Evolutionary conservation across 2,329 filamentous ascomycete species (phyloP).

Genomic region (Aspergillus pseudoviridinutans): DNA sequence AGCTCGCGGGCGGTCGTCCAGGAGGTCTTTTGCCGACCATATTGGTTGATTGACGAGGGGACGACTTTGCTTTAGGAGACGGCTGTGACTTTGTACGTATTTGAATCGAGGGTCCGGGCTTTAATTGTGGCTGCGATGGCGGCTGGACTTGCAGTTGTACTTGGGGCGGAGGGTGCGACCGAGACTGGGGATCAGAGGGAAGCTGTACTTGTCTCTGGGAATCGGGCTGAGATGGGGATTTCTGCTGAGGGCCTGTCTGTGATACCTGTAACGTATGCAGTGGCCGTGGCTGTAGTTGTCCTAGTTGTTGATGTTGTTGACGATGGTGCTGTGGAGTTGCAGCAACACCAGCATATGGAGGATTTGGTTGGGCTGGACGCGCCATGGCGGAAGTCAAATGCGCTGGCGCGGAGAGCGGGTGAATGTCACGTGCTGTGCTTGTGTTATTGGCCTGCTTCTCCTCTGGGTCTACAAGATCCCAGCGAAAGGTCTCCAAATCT

Average conservation of each 20-base stretch:
- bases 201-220: not conserved
- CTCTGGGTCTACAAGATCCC: constrained; percentile 54
- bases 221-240: not conserved
- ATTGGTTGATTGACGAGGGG: not conserved
- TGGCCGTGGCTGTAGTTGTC: not conserved
- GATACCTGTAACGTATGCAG: not conserved
- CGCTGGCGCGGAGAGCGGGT: not conserved
- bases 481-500: constrained; percentile 57
- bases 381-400: not conserved
- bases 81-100: not conserved
- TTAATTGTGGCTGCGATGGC: not conserved
- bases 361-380: not conserved
- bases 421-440: constrained; percentile 10
- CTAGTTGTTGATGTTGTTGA: not conserved
- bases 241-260: not conserved
- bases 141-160: not conserved
- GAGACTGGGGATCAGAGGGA: not conserved
- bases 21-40: constrained; percentile 14
- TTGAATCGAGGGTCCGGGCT: not conserved
- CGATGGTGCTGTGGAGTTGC: not conserved
- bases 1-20: constrained; percentile 17
- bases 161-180: not conserved
- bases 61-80: constrained; percentile 2
- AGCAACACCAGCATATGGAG: not conserved
- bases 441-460: not conserved